A percentile compares a stretch with the other conserved stretches of the same genome.
Evolutionary conservation across 345 rosid genomes (phyloP).

Genomic region (Eucalyptus tenuipes): DNA sequence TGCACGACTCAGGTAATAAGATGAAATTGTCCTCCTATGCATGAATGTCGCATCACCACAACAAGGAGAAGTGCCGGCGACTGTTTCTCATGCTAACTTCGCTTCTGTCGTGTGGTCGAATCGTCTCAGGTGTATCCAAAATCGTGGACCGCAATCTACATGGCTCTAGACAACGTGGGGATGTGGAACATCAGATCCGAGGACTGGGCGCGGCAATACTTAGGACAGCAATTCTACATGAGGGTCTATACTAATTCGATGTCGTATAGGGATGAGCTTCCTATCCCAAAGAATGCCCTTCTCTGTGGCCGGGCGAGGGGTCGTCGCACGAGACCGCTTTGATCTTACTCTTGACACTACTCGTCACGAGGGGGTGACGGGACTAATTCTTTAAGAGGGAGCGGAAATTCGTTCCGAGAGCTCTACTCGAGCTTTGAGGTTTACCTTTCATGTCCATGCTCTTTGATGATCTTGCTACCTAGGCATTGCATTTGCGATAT

Average conservation of each 20-base stretch:
- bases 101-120: neutral
- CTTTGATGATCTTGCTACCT: neutral
- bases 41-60: neutral
- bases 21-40: neutral
- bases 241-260: constrained; percentile 60
- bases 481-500: neutral
- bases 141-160: constrained; percentile 80
- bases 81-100: neutral
- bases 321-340: constrained; percentile 50
- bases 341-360: neutral
- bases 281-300: constrained; percentile 79
- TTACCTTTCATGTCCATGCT: neutral
- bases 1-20: constrained; percentile 50
- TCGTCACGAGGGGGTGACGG: constrained; percentile 59
- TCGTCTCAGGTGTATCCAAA: constrained; percentile 62
- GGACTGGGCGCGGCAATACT: constrained; percentile 82
- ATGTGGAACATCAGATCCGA: constrained; percentile 98
- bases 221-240: constrained; percentile 85
- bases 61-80: neutral
- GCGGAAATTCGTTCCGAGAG: neutral
- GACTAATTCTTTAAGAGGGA: neutral
- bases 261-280: constrained; percentile 70
- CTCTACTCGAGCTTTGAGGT: neutral
- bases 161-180: constrained; percentile 89
- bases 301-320: constrained; percentile 79